Base-by-base conservation (phyloP, 257 asterid species). In the Solanum infundibuliforme region DNA sequence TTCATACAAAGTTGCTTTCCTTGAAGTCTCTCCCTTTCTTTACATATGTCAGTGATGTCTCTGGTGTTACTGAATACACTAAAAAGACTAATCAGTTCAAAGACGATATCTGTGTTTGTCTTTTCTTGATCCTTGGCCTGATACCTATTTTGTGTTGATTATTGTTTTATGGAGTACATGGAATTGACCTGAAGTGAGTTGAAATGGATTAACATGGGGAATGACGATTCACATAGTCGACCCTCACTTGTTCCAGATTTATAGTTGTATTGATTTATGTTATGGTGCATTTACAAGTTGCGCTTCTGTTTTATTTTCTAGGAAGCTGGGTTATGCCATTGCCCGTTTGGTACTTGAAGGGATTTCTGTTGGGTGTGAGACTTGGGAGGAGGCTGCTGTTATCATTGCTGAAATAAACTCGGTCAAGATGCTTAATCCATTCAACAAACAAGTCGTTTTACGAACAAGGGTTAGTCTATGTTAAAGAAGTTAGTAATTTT, bases 301-400 rank as follows among this genome's bases (percentile, higher is more conserved):
- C 71, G 18, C 84, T 58, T 65, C 84, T 32, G 62, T 88, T 23
- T 77, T 41, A n/a, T 82, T 46, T 83, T 89, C 83, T 90, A 96
- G 99, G 95, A 91, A 91, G 87, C 90, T 94, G 90, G 94, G 93
- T 65, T 91, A 73, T 90, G 92, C 92, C 87, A 93, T 97, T 89
- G 94, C 97, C 87, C 90, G 90, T 88, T 89, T 95, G 92, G 89
- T 85, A 88, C 92, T 97, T 87, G 87, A 90, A 35, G 92, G 90
- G 83, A 92, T 93, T 86, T 90, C 90, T 60, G 81, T 92, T 34
- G 96, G 92, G 89, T 94, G 93, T 81, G 94, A 93, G 93, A 93
- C 90, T 84, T 88, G 97, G 95, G 98, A 95, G 91, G 93, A 94
- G 91, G 91, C 94, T 89, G 93, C 94, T 55, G 85, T 87, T 36